phyloP scores from a whole-genome alignment of 768 basidiomycete genomes.

The Mycena rosella region DNA sequence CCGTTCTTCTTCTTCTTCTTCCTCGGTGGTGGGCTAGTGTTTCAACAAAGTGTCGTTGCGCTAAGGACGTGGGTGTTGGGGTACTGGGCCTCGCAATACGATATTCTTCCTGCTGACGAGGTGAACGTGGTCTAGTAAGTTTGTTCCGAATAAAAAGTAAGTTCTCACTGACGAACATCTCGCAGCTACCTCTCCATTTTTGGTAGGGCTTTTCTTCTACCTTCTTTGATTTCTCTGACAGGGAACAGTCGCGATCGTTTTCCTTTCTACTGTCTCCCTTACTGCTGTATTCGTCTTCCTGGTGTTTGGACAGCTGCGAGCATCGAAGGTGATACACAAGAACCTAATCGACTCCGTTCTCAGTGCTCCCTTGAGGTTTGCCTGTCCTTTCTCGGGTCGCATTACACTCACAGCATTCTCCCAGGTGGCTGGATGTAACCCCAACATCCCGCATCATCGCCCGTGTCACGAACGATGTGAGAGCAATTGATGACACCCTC shows the following conservation, averaged over 20 bases:
- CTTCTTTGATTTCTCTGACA: neutral
- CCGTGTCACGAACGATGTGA: constrained; percentile 63
- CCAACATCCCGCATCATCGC: constrained; percentile 56
- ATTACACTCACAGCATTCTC: constrained; percentile 57
- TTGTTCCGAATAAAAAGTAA: neutral
- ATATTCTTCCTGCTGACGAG: constrained; percentile 15
- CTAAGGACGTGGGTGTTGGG: constrained; percentile 34
- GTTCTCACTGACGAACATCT: neutral
- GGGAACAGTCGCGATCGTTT: constrained; percentile 40
- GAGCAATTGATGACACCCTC: constrained; percentile 45
- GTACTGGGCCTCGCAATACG: constrained; percentile 34
- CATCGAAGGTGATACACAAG: constrained; percentile 56
- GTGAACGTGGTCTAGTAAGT: constrained; percentile 27
- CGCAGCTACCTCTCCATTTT: constrained; percentile 22
- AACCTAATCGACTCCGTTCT: constrained; percentile 55
- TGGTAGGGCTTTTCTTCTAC: neutral
- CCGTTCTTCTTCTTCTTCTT: constrained; percentile 26
- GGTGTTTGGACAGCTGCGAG: constrained; percentile 54
- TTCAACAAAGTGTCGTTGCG: constrained; percentile 8
- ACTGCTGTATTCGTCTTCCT: constrained; percentile 43
- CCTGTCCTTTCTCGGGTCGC: constrained; percentile 56
- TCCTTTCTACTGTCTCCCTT: constrained; percentile 43
- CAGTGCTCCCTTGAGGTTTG: constrained; percentile 62
- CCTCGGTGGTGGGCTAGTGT: constrained; percentile 19
- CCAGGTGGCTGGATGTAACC: constrained; percentile 35